Conservation (phyloP, 225 moss, liverwort and hornwort genomes). For the Climacium dendroides region DNA sequence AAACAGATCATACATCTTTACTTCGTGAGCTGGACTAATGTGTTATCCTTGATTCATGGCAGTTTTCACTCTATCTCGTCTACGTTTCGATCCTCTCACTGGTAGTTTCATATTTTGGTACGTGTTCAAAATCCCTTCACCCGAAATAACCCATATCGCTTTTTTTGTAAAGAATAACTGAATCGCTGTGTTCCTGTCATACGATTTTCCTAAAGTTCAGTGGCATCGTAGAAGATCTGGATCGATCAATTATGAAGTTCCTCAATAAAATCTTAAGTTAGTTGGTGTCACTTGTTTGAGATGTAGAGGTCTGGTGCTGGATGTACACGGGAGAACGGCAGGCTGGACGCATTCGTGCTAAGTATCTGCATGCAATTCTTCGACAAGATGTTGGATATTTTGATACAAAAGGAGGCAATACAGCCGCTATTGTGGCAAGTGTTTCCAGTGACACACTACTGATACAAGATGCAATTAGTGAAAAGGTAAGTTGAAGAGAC, state of each 20-base stretch:
- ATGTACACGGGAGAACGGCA: constrained; percentile 78
- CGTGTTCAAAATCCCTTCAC: not conserved
- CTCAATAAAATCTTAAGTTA: not conserved
- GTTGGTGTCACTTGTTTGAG: not conserved
- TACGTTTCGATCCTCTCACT: constrained; percentile 9
- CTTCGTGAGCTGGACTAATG: not conserved
- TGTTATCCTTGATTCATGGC: not conserved
- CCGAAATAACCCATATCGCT: not conserved
- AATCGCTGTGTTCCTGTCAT: not conserved
- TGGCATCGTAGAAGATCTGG: not conserved
- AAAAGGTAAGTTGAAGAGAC: constrained; percentile 35
- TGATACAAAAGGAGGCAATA: constrained; percentile 31
- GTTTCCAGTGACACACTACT: constrained; percentile 46
- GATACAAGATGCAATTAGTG: constrained; percentile 66
- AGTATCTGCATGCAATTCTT: constrained; percentile 55
- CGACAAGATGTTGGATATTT: constrained; percentile 65
- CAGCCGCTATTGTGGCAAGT: constrained; percentile 32
- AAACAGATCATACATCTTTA: not conserved
- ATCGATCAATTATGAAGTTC: not conserved
- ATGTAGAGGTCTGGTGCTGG: constrained; percentile 74
- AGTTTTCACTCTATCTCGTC: constrained; percentile 15
- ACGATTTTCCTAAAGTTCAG: not conserved
- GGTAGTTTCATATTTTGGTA: constrained; percentile 36
- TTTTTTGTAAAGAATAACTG: not conserved
- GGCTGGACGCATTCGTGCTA: constrained; percentile 44